Evolutionary conservation across 2,329 filamentous ascomycete genomes (phyloP).

Genomic region (Trichophyton mentagrophytes): DNA sequence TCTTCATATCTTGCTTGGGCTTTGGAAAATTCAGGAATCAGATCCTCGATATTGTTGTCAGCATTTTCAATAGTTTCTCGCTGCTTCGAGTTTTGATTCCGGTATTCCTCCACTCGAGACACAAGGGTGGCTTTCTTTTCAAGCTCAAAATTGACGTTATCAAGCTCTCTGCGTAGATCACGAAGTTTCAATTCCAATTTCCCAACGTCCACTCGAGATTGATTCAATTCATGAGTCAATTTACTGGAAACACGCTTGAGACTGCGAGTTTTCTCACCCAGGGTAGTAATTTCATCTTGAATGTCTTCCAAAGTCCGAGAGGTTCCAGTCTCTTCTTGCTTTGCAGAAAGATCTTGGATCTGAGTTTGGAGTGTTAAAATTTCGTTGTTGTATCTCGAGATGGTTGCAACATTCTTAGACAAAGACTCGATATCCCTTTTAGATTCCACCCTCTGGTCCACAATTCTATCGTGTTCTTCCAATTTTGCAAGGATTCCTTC

Average conservation of each 20-base stretch:
- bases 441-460: constrained; percentile 50
- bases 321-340: constrained; percentile 55
- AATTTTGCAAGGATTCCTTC: constrained; percentile 47
- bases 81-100: constrained; percentile 54
- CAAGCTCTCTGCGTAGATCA: constrained; percentile 61
- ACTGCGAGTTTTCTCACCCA: constrained; percentile 53
- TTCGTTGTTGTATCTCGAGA: constrained; percentile 59
- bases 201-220: constrained; percentile 54
- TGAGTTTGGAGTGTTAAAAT: constrained; percentile 59
- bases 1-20: constrained; percentile 68
- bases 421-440: constrained; percentile 65
- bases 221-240: constrained; percentile 57
- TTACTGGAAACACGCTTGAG: constrained; percentile 53
- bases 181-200: constrained; percentile 64
- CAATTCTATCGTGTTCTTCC: constrained; percentile 54
- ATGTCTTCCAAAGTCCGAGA: constrained; percentile 71
- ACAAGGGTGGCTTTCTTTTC: constrained; percentile 66
- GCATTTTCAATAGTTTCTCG: constrained; percentile 55
- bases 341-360: constrained; percentile 60
- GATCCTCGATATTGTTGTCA: constrained; percentile 59
- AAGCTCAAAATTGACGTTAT: constrained; percentile 56
- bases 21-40: constrained; percentile 63
- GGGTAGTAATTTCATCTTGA: constrained; percentile 56
- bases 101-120: constrained; percentile 60
- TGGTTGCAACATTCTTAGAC: constrained; percentile 61